These are phyloP conservation scores for Fusarium mundagurra DNA, from an alignment of 2,329 filamentous ascomycete genomes.

Conservation along the genomic window DNA sequence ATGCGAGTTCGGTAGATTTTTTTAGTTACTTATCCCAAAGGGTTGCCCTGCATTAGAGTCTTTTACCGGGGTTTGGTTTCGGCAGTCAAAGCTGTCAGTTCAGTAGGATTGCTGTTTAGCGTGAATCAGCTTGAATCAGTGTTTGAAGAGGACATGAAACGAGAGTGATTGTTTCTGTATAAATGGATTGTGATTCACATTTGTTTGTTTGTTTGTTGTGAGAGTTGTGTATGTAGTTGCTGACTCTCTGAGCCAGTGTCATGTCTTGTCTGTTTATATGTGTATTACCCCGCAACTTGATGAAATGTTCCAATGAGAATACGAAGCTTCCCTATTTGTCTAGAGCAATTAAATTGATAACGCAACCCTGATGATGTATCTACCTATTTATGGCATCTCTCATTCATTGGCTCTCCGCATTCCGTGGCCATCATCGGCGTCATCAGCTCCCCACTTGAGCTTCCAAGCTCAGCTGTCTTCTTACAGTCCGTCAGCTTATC, in stretches of 20 bases:
- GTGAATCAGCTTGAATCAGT: not conserved
- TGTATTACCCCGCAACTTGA: slow-evolving; percentile 4
- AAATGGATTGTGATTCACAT: not conserved
- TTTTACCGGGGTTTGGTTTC: slow-evolving; percentile 7
- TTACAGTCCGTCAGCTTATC: slow-evolving; percentile 30
- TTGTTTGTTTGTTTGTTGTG: not conserved
- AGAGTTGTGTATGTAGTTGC: not conserved
- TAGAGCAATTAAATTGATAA: slow-evolving; percentile 9
- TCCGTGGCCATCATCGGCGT: slow-evolving; percentile 17
- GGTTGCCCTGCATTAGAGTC: slow-evolving; percentile 2
- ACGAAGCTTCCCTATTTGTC: slow-evolving; percentile 7
- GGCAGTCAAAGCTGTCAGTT: slow-evolving; percentile 7
- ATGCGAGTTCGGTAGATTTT: slow-evolving; percentile 6
- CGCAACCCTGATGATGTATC: not conserved
- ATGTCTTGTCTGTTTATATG: not conserved
- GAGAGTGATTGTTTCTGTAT: not conserved
- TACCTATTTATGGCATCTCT: not conserved
- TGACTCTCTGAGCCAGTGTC: not conserved
- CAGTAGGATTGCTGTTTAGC: not conserved
- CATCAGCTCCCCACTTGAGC: slow-evolving; percentile 24
- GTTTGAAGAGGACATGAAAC: not conserved
- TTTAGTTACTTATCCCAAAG: not conserved
- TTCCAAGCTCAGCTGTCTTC: slow-evolving; percentile 23
- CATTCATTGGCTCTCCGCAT: slow-evolving; percentile 25
- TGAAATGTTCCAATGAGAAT: slow-evolving; percentile 3